Percentiles rank a stretch among this genome's conserved stretches.
These are phyloP conservation scores for Cystobasidium slooffiae DNA, from an alignment of 1,284 basidiomycete species.

Conservation along the genomic window DNA sequence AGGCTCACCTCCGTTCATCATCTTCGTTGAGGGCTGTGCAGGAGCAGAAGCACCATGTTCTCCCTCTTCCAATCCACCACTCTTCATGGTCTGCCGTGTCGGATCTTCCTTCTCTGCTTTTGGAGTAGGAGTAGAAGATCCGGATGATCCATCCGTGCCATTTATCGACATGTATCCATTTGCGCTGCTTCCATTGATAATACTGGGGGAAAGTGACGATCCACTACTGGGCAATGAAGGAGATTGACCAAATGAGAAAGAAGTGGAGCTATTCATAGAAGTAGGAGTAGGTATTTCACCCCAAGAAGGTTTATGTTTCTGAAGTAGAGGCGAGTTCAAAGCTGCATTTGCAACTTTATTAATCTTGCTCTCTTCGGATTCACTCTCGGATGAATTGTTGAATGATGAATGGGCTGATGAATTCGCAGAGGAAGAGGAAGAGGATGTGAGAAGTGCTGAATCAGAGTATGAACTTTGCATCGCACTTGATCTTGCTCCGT, in stretches of 20 bases:
- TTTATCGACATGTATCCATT: neutral
- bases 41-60: neutral
- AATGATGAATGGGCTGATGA: conserved; percentile 12
- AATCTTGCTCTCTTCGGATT: neutral
- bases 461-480: conserved; percentile 13
- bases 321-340: conserved; percentile 9
- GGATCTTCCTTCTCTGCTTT: conserved; percentile 21
- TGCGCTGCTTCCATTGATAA: neutral
- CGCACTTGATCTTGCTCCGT: neutral
- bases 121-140: conserved; percentile 29
- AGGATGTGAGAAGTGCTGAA: conserved; percentile 1
- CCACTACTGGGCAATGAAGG: neutral
- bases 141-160: conserved; percentile 1
- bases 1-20: conserved; percentile 14
- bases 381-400: conserved; percentile 6
- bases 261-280: conserved; percentile 7
- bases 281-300: conserved; percentile 25
- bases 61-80: neutral
- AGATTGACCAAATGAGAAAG: conserved; percentile 18
- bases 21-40: conserved; percentile 26
- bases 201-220: neutral
- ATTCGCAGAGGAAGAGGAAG: neutral
- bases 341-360: neutral
- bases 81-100: neutral
- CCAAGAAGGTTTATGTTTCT: conserved; percentile 38